phyloP scores from a whole-genome alignment of 176 grass and related monocot genomes.

The Eremochloa ophiuroides region DNA sequence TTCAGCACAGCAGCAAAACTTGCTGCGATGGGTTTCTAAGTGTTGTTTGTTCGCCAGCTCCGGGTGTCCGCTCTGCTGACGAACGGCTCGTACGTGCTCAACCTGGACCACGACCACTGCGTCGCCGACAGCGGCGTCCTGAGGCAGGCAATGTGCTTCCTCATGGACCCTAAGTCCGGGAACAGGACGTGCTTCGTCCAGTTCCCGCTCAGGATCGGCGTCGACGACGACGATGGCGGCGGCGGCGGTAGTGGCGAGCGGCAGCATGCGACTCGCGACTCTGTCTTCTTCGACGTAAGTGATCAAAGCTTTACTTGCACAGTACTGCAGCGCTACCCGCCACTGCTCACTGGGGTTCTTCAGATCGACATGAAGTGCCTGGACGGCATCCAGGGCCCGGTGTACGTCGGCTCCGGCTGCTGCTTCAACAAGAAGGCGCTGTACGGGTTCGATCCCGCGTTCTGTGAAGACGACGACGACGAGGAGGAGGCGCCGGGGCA shows the following conservation, averaged over 20 bases:
- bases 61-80: slow-evolving; percentile 58
- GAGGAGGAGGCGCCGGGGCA: background rate
- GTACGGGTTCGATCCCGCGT: slow-evolving; percentile 57
- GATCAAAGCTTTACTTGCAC: background rate
- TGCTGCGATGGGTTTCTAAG: background rate
- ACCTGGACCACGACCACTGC: slow-evolving; percentile 53
- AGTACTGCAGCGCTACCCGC: no score
- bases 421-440: slow-evolving; percentile 67
- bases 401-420: slow-evolving; percentile 60
- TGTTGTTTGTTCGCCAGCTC: slow-evolving; percentile 19
- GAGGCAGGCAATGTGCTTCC: slow-evolving; percentile 57
- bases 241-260: no score
- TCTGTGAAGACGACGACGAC: slow-evolving; percentile 20
- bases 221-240: background rate
- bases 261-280: background rate
- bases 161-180: slow-evolving; percentile 36
- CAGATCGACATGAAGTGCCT: slow-evolving; percentile 74
- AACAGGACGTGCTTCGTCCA: slow-evolving; percentile 62
- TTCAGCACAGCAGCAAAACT: background rate
- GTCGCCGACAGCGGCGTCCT: slow-evolving; percentile 48
- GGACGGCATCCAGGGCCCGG: slow-evolving; percentile 60
- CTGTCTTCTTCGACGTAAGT: slow-evolving; percentile 59
- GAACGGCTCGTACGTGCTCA: slow-evolving; percentile 53
- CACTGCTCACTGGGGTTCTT: background rate
- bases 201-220: slow-evolving; percentile 46